Base-by-base conservation (phyloP, 306 rosid genomes). In the Trichosanthes truncata region DNA sequence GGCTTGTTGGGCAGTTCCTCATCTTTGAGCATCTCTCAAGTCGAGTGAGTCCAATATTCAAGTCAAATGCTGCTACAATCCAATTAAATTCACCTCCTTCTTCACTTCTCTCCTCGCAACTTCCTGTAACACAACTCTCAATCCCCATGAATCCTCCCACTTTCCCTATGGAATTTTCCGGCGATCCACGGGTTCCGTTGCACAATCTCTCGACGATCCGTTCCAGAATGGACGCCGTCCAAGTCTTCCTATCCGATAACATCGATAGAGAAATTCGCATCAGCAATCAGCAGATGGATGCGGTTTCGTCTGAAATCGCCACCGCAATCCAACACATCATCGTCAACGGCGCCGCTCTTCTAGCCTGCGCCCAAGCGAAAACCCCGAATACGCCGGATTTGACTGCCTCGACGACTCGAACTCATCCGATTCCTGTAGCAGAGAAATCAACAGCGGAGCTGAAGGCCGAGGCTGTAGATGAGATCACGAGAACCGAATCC, bases 231-330 rank as follows among this genome's bases (percentile, higher is more conserved):
- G 94, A 87, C 84, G 84, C 87, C 29, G 85, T 94, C 17, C 90
- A 87, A 11, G 78, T 55, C 61, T 86, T 88, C 80, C 85, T 94
- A 51, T 86, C 91, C 18, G 80, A 92, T 21, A 87, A 90, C 33
- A 81, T 91, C 76, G 56, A 80, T 73, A 14, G 78, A 77, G 84
- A 86, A 76, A 25, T 80, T 49, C 67, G 83, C 3, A 36, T 92
- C 83, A 74, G 78, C 84, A 18, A 35, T n/a, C 74, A 83, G 38
- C 91, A 92, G 79, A 61, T 82, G 84, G 73, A 84, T 21, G 49
- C 26, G 55, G 93, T 89, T 48, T 94, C 96, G n/a, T 77, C 87
- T 72, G 91, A 86, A 43, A 92, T 90, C 87, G 72, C 68, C 81
- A 56, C 93, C 36, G 86, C 92, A 56, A 83, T 94, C 80, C 85